A percentile compares a stretch with the other conserved stretches of the same genome.
Evolutionary conservation across 148 eudicot species (phyloP).

Genomic region (Chenopodium quinoa): DNA sequence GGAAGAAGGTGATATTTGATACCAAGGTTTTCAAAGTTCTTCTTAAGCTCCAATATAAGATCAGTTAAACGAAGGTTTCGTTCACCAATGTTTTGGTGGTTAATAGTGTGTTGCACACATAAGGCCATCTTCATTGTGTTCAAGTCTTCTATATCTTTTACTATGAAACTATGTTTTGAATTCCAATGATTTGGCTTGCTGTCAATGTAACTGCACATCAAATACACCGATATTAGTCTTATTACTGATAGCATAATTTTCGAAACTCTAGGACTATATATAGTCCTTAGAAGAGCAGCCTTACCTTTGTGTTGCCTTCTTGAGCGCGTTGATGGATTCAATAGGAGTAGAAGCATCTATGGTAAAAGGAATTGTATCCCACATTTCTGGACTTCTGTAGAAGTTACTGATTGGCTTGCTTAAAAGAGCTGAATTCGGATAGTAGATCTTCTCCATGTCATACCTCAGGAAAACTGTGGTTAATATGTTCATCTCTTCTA

Average conservation of each 20-base stretch:
- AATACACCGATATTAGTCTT: neutral
- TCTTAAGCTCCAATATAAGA: slow-evolving; percentile 58
- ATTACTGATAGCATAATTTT: neutral
- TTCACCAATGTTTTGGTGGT: slow-evolving; percentile 66
- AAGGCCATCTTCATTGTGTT: slow-evolving; percentile 55
- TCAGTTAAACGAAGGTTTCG: slow-evolving; percentile 43
- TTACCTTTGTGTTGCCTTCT: slow-evolving; percentile 62
- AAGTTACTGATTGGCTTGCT: slow-evolving; percentile 73
- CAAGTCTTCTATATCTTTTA: slow-evolving; percentile 54
- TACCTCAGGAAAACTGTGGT: slow-evolving; percentile 62
- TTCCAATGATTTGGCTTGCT: slow-evolving; percentile 64
- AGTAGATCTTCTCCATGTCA: slow-evolving; percentile 73
- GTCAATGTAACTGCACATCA: slow-evolving; percentile 51
- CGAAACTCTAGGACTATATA: neutral
- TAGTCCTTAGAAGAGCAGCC: neutral
- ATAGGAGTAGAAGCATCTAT: slow-evolving; percentile 50
- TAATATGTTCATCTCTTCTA: slow-evolving; percentile 75
- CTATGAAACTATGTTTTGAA: slow-evolving; percentile 48
- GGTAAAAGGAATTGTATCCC: slow-evolving; percentile 44
- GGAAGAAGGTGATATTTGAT: slow-evolving; percentile 62
- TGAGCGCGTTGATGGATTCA: slow-evolving; percentile 52
- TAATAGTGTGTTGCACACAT: slow-evolving; percentile 60
- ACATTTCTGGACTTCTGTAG: slow-evolving; percentile 76
- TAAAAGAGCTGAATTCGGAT: slow-evolving; percentile 55
- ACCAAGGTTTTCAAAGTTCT: slow-evolving; percentile 40